A percentile compares a stretch with the other conserved stretches of the same genome.
Conservation (phyloP, 768 basidiomycete genomes). For the Suillus subaureus region DNA sequence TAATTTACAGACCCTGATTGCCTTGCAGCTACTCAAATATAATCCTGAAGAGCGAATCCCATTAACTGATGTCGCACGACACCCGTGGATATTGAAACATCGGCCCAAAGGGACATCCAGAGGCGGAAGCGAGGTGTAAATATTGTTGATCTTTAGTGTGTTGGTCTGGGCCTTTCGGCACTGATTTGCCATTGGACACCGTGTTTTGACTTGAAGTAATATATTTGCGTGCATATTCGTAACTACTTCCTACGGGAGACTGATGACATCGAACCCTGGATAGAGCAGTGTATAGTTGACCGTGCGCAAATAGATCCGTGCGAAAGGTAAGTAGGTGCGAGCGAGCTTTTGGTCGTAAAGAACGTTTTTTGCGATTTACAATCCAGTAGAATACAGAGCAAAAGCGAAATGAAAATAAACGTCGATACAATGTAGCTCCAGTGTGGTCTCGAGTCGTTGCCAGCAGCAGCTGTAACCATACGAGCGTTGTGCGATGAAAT, state of each 20-base stretch:
- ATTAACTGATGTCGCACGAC: slow-evolving; percentile 70
- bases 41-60: slow-evolving; percentile 78
- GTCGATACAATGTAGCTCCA: background rate
- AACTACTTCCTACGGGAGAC: background rate
- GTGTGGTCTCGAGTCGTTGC: background rate
- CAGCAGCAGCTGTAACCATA: background rate
- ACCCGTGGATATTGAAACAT: slow-evolving; percentile 86
- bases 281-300: background rate
- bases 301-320: background rate
- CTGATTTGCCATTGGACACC: background rate
- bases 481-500: background rate
- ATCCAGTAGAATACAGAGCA: background rate
- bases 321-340: background rate
- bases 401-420: background rate
- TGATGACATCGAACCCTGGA: background rate
- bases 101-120: slow-evolving; percentile 49
- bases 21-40: slow-evolving; percentile 74
- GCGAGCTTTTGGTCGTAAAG: background rate
- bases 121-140: slow-evolving; percentile 27
- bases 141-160: background rate
- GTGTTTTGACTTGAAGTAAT: background rate
- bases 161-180: background rate
- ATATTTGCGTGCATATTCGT: background rate
- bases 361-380: background rate
- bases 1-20: slow-evolving; percentile 11